Conservation (phyloP, 148 eudicot species). For the Rhododendron ferrugineum region DNA sequence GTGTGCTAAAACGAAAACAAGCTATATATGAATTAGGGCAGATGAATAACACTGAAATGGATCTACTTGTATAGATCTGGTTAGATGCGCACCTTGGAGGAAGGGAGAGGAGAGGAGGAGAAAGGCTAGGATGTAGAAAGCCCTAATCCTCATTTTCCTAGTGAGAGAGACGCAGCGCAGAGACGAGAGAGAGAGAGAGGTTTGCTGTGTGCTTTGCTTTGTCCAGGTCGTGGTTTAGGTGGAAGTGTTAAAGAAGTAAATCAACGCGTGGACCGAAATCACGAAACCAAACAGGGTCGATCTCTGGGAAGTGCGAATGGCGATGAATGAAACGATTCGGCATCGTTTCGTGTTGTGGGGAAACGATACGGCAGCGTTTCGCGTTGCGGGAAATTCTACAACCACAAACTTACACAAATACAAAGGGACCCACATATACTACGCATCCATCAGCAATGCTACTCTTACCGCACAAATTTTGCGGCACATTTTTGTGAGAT, state of each 20-base stretch:
- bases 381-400: no score
- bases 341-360: no score
- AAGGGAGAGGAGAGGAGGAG: conserved; percentile 64
- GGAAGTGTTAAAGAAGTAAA: neutral
- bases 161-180: conserved; percentile 1
- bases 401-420: no score
- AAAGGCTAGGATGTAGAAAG: conserved; percentile 48
- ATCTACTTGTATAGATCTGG: neutral
- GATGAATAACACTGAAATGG: neutral
- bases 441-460: no score
- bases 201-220: neutral
- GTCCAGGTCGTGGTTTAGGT: neutral
- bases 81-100: conserved; percentile 50
- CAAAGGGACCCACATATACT: no score
- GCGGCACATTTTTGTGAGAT: no score
- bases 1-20: neutral
- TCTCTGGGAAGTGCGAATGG: no score
- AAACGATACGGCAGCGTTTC: no score
- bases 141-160: conserved; percentile 45
- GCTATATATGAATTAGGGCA: neutral
- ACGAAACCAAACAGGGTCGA: neutral
- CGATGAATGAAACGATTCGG: no score
- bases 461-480: no score
- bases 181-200: neutral
- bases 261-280: neutral